Evolutionary conservation across 805 yeast genomes (phyloP), one percentile per base, ranked within the genome.

Genomic region (Spathaspora boniae): DNA sequence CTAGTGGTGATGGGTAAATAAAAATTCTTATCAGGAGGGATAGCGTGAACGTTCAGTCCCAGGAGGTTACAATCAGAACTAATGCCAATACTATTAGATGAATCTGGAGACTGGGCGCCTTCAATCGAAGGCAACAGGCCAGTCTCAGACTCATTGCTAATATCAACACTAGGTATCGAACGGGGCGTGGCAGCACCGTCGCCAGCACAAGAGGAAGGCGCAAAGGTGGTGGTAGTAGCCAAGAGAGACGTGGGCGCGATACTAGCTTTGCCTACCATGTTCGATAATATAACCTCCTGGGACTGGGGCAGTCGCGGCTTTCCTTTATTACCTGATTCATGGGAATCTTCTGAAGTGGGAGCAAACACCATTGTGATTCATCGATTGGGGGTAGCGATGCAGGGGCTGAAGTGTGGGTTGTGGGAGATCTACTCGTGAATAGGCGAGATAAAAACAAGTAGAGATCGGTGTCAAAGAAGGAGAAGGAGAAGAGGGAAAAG

Each of bases 241-340:
- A 15, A 26, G 9, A 6, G 11, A 12, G 21, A 5, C 9, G 14
- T 15, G 6, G 7, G 9, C 9, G 7, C 23, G 14, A n/a, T 15
- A 27, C 17, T 11, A 5, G 9, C 4, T 17, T 27, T 21, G 17
- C 6, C 6, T 27, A 27, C 17, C 18, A 27, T 17, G 5, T 9
- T n/a, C 12, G 31, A 29, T 23, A 15, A 17, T 18, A 36, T 29
- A 34, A 37, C 46, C 31, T 53, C 54, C 63, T 57, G 65, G 58
- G 65, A 60, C 64, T 50, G 37, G 25, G 48, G 57, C 65, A 57
- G 65, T 60, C 65, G 65, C 32, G 65, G 66, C 53, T 60, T 56
- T 37, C 57, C 53, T 41, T 55, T 57, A 21, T 38, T 33, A 36
- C 45, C 42, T 22, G 59, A 46, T 42, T 59, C 63, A 54, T 53